phyloP scores from a whole-genome alignment of 2,329 filamentous ascomycete species.

The Penicillium psychrosexuale region DNA sequence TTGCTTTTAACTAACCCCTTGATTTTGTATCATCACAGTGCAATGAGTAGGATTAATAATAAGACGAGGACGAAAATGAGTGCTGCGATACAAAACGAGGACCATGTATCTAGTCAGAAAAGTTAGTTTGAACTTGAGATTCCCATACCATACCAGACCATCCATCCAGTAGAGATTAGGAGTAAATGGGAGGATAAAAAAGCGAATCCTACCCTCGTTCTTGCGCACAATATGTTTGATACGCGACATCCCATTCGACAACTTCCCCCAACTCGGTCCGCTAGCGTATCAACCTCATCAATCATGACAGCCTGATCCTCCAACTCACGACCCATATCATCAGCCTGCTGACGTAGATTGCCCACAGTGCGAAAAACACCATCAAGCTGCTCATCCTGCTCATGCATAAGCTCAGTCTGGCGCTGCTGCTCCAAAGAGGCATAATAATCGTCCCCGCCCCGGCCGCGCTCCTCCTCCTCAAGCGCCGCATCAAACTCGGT shows the following conservation, averaged over 20 bases:
- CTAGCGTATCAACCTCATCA: conserved; percentile 76
- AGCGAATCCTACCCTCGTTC: conserved; percentile 73
- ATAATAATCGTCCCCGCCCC: conserved; percentile 60
- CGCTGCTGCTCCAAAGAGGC: conserved; percentile 85
- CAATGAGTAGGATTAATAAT: conserved; percentile 72
- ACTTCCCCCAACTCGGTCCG: conserved; percentile 79
- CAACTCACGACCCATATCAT: conserved; percentile 92
- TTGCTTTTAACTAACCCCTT: conserved; percentile 15
- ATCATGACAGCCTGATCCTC: conserved; percentile 93
- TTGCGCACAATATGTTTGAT: conserved; percentile 77
- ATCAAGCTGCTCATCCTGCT: conserved; percentile 91
- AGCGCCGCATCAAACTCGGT: conserved; percentile 53
- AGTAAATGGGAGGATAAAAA: conserved; percentile 3
- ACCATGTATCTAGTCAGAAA: conserved; percentile 57
- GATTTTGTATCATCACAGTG: conserved; percentile 50
- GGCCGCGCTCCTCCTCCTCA: conserved; percentile 39
- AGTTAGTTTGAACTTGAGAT: conserved; percentile 25
- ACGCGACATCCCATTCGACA: conserved; percentile 83
- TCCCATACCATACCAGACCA: conserved; percentile 14
- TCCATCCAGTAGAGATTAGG: conserved; percentile 4
- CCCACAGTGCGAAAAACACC: conserved; percentile 91
- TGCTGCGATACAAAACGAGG: conserved; percentile 85
- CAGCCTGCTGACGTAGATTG: conserved; percentile 82
- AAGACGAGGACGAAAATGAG: conserved; percentile 87
- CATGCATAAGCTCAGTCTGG: conserved; percentile 86